Evolutionary conservation across 257 asterid species (phyloP), one percentile per base, ranked within the genome.

Genomic region (Catharanthus roseus): DNA sequence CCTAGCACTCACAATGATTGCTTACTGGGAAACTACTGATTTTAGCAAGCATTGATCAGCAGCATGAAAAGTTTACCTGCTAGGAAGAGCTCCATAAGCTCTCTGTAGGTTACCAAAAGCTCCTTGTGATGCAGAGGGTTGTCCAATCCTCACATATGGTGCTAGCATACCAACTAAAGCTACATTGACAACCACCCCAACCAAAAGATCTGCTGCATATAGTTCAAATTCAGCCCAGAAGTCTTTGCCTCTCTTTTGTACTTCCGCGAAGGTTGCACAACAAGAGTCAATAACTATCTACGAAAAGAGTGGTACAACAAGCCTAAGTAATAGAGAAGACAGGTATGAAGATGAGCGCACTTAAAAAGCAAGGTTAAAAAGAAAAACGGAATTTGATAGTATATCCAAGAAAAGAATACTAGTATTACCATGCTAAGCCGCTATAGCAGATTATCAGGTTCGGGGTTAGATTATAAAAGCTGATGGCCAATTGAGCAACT

Each of bases 191-290:
- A 88, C 99, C 62, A 87, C 89, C 23, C 99, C 97, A 51, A 91
- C 99, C 73, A 91, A 72, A 79, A 95, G 95, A 81, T 95, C 97
- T 19, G 99, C 99, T 5, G 90, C 76, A 75, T 91, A 91, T 77
- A 95, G 71, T 76, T 95, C 99, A 74, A 95, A 91, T 78, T 95
- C 99, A 15, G 96, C 90, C 97, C 99, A 95, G 78, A 95, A 95
- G 67, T 89, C 97, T 80, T 95, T 85, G 71, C 97, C 99, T 75
- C 99, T 86, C 83, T 88, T 88, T 74, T 95, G 80, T n/a, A 95
- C 95, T 87, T 95, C 97, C 58, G 97, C 97, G 78, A 95, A 87
- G 33, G 97, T 95, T 74, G 99, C 97, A 77, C 99, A 95, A 64
- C 96, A 86, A 29, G 97, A 89, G 85, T 91, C 99, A 60, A 91